These are phyloP conservation scores for Microbotryomycetes sp. DNA, from an alignment of 1,284 basidiomycete genomes.

Conservation along the genomic window DNA sequence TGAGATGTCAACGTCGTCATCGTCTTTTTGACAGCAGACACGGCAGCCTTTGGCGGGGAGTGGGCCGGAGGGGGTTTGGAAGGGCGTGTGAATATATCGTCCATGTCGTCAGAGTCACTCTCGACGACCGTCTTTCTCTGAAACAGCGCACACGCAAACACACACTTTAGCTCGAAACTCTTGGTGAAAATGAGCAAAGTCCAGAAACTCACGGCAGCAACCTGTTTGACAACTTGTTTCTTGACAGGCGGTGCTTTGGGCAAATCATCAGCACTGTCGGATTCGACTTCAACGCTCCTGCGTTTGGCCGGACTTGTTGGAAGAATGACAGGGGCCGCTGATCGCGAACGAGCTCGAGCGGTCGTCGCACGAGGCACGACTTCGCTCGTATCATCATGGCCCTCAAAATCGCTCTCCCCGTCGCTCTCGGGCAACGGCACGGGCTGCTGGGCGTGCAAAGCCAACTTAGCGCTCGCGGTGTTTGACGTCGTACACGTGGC, in stretches of 20 bases:
- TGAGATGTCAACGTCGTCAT: neutral
- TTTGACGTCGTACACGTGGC: neutral
- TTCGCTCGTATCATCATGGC: neutral
- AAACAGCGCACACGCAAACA: no score
- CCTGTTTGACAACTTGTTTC: neutral
- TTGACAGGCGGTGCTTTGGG: neutral
- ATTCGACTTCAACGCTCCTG: neutral
- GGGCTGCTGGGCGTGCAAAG: conserved; percentile 42
- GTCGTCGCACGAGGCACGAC: neutral
- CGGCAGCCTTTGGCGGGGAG: neutral
- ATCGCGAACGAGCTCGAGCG: neutral
- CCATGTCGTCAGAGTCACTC: conserved; percentile 15
- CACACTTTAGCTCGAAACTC: no score
- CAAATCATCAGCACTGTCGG: neutral
- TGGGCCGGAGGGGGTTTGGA: neutral
- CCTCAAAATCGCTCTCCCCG: conserved; percentile 3
- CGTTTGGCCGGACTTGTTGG: neutral
- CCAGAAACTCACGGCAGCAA: neutral
- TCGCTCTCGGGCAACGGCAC: conserved; percentile 7
- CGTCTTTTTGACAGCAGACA: neutral
- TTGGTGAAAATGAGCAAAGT: no score
- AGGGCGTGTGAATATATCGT: conserved; percentile 7
- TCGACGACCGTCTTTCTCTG: conserved; percentile 4
- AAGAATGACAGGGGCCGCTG: neutral
- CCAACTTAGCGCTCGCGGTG: conserved; percentile 53